phyloP scores from a whole-genome alignment of 163 green algal species.

The Scenedesmus sp. region DNA sequence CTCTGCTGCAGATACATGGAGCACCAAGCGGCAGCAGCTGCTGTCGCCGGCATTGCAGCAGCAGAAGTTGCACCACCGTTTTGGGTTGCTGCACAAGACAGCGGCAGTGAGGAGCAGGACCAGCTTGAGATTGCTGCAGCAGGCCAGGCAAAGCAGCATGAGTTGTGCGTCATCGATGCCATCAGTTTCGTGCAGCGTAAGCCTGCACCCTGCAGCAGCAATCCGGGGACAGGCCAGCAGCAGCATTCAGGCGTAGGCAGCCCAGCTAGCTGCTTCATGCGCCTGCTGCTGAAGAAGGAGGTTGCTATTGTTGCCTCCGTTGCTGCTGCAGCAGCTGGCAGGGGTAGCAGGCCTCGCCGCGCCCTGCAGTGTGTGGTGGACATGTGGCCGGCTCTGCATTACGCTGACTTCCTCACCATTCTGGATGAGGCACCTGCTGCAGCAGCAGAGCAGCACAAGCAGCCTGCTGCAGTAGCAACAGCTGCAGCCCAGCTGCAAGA shows the following conservation, averaged over 20 bases:
- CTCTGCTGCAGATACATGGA: slow-evolving; percentile 24
- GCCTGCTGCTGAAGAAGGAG: slow-evolving; percentile 7
- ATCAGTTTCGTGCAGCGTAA: slow-evolving; percentile 29
- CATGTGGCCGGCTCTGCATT: slow-evolving; percentile 5
- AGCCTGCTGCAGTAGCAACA: background rate
- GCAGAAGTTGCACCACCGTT: background rate
- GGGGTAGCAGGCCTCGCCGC: background rate
- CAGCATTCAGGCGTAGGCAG: background rate
- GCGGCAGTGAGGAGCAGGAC: background rate
- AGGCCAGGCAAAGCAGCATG: background rate
- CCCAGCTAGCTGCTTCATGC: slow-evolving; percentile 33
- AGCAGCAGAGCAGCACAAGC: background rate
- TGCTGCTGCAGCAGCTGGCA: background rate
- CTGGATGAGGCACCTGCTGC: slow-evolving; percentile 1
- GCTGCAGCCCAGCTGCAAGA: background rate
- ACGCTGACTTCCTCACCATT: slow-evolving; percentile 30
- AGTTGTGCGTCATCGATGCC: slow-evolving; percentile 11
- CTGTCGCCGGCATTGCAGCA: background rate
- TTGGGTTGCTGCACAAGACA: background rate
- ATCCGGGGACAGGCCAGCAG: background rate
- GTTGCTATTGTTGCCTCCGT: background rate
- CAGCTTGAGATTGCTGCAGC: background rate
- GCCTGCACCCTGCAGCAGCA: background rate
- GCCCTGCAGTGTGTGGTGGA: slow-evolving; percentile 21
- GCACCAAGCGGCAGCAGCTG: background rate